Conservation (phyloP, 495 filamentous ascomycete genomes). For the Penicillium maclennaniae region DNA sequence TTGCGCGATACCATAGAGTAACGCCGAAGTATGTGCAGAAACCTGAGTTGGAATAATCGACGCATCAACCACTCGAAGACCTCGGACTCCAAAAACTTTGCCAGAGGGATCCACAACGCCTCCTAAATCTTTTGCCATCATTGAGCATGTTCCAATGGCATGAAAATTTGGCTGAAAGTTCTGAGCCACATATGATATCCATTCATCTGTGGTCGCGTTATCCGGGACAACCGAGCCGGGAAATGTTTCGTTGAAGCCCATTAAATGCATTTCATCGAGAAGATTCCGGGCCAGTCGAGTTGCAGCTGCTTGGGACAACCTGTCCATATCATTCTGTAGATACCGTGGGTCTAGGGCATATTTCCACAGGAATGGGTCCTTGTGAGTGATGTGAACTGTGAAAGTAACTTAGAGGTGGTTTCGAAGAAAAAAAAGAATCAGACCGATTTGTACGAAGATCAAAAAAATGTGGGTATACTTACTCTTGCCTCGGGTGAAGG, state of each 20-base stretch:
- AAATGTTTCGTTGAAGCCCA: slow-evolving; percentile 2
- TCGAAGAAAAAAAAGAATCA: no score
- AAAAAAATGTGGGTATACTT: no score
- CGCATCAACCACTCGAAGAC: slow-evolving; percentile 34
- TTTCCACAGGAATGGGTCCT: not conserved
- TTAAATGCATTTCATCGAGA: not conserved
- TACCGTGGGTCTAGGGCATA: not conserved
- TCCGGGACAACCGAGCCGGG: slow-evolving; percentile 39
- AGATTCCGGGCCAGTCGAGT: not conserved
- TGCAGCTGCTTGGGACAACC: not conserved
- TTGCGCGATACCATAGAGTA: slow-evolving; percentile 41
- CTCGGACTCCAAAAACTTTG: not conserved
- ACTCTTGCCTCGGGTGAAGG: not conserved
- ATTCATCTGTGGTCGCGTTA: slow-evolving; percentile 38
- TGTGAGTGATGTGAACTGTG: not conserved
- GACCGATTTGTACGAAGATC: no score
- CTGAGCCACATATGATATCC: slow-evolving; percentile 15
- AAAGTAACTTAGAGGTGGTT: no score
- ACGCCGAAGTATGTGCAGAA: slow-evolving; percentile 10
- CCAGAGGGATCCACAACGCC: slow-evolving; percentile 35
- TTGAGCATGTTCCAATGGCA: slow-evolving; percentile 40
- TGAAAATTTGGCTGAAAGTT: slow-evolving; percentile 31
- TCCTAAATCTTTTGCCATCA: slow-evolving; percentile 38
- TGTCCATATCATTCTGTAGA: not conserved
- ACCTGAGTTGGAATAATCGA: slow-evolving; percentile 30